These are phyloP conservation scores for Evansstolkia leycettana DNA, from an alignment of 495 filamentous ascomycete genomes.

Conservation along the genomic window DNA sequence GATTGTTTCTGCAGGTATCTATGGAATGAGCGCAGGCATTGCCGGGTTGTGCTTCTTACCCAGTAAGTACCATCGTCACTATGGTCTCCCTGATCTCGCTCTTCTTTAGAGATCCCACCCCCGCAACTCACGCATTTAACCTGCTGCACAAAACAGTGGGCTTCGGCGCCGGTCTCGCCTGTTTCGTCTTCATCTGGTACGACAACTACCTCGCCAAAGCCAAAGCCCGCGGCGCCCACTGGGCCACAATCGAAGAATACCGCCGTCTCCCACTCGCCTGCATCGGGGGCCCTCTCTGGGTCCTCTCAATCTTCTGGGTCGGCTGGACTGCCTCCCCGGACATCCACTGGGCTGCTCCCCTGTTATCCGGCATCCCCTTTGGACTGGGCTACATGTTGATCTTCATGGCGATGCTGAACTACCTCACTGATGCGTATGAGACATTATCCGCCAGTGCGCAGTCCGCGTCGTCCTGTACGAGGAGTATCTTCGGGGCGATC, in stretches of 20 bases:
- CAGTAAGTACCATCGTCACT: too few species aligned
- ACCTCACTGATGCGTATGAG: conserved; percentile 34
- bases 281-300: conserved; percentile 25
- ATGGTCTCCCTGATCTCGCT: too few species aligned
- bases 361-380: conserved; percentile 25
- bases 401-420: conserved; percentile 37
- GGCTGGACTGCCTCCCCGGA: conserved; percentile 25
- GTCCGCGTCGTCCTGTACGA: conserved; percentile 25
- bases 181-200: conserved; percentile 26
- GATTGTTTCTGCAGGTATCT: not conserved
- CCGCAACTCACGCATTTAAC: too few species aligned
- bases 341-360: conserved; percentile 28
- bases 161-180: conserved; percentile 18
- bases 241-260: conserved; percentile 28
- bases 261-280: conserved; percentile 29
- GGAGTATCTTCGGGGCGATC: conserved; percentile 28
- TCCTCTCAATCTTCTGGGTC: conserved; percentile 27
- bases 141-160: conserved; percentile 21
- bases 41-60: conserved; percentile 13
- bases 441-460: conserved; percentile 30
- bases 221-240: conserved; percentile 21
- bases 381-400: conserved; percentile 29
- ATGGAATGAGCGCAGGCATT: conserved; percentile 6
- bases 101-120: too few species aligned
- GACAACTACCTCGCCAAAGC: conserved; percentile 22